These are phyloP conservation scores for Wickerhamiella domercqiae DNA, from an alignment of 805 yeast species.

Conservation along the genomic window DNA sequence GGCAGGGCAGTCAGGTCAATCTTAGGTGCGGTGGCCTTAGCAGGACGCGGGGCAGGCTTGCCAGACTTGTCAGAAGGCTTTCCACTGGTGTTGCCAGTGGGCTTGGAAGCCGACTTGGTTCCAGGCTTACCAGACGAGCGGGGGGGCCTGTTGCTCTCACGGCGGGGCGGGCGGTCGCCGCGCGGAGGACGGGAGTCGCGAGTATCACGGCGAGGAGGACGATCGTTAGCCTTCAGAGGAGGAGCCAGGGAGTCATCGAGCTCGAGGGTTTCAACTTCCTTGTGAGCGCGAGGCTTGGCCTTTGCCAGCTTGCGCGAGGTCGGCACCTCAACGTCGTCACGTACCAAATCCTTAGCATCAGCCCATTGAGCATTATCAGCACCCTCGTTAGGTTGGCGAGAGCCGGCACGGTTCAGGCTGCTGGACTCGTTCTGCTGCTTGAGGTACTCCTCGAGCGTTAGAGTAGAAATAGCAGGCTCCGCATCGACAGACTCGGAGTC, in stretches of 20 bases:
- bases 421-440: constrained; percentile 19
- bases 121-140: constrained; percentile 7
- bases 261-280: constrained; percentile 52
- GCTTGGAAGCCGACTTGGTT: constrained; percentile 6
- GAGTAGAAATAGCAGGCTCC: constrained; percentile 33
- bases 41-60: constrained; percentile 11
- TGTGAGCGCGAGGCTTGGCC: constrained; percentile 43
- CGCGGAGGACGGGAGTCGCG: constrained; percentile 24
- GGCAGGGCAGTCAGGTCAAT: constrained; percentile 17
- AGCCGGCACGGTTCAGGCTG: constrained; percentile 14
- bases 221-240: constrained; percentile 3
- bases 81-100: constrained; percentile 6
- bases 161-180: constrained; percentile 18
- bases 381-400: constrained; percentile 41
- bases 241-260: constrained; percentile 17
- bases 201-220: constrained; percentile 33
- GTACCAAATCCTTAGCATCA: constrained; percentile 45
- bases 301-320: constrained; percentile 55
- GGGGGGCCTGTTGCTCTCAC: constrained; percentile 8
- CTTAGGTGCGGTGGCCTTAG: constrained; percentile 8
- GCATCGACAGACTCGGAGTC: constrained; percentile 29
- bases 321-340: constrained; percentile 35
- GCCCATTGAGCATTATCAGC: constrained; percentile 32
- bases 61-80: constrained; percentile 8
- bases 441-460: constrained; percentile 73